Evolutionary conservation across 306 rosid genomes (phyloP), one percentile per base, ranked within the genome.

Genomic region (Vigna reflexopilosa): DNA sequence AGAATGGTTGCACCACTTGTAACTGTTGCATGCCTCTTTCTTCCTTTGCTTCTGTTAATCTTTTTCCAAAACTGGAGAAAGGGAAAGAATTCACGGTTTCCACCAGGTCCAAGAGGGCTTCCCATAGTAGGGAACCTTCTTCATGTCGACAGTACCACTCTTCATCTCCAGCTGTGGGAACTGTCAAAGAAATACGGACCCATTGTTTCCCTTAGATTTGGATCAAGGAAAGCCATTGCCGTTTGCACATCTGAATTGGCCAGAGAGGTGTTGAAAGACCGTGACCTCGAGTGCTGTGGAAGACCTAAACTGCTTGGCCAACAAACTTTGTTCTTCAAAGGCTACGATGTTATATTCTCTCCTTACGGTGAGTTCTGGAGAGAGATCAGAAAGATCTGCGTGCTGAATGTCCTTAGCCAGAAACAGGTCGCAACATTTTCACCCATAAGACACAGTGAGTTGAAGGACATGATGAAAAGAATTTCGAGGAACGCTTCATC

Each of bases 331-430:
- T 75, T 88, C 7, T 77, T 83, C 73, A 85, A 89, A 17, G 73
- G 76, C 1, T 73, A 5, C 0, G 89, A 85, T 16, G 6, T 87
- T 0, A 19, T 44, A 0, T 87, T 85, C 44, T 62, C 88, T 0
- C 89, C 84, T 2, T 83, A 83, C 1, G 55, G 79, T 1, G 84
- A 77, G 5, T 79, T 47, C 38, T 89, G 87, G 93, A 77, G 88
- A 74, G 85, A 84, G 75, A 42, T 42, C 1, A 9, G 47, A 42
- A 42, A 42, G 10, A 42, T 42, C 2, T 42, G 47, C 2, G 13
- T 42, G 2, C 12, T 42, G 12, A 9, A 42, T 9, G 47, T 42
- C 47, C 67, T 89, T 9, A 81, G 77, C 4, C 1, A 51, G 0
- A 83, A 67, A 55, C 68, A 84, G 10, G 78, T 82, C 10, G 42